These are phyloP conservation scores for Cladophialophora psammophila DNA, from an alignment of 2,329 filamentous ascomycete genomes.

Conservation along the genomic window DNA sequence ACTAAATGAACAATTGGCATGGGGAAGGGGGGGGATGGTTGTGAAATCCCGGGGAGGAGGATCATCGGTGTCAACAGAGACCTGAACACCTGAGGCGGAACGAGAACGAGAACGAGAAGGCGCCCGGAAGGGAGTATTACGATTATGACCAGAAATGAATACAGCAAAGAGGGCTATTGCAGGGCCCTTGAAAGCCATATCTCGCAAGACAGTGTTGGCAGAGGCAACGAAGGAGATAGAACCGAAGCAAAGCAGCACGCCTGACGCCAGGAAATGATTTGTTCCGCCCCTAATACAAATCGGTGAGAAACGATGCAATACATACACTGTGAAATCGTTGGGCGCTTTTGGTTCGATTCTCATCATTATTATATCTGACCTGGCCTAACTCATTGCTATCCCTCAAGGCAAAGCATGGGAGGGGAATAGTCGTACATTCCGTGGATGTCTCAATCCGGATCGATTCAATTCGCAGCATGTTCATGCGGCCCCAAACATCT, in stretches of 20 bases:
- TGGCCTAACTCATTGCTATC: constrained; percentile 4
- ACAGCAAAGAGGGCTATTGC: neutral
- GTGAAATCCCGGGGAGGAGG: neutral
- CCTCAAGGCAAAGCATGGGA: neutral
- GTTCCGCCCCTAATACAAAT: neutral
- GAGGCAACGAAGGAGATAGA: neutral
- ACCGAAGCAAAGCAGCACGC: neutral
- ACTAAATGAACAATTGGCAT: neutral
- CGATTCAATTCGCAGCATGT: constrained; percentile 2
- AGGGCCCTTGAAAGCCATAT: neutral
- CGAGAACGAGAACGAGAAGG: neutral
- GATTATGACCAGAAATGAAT: neutral
- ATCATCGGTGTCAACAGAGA: neutral
- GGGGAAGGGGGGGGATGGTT: neutral
- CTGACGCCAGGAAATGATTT: neutral
- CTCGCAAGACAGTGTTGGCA: neutral
- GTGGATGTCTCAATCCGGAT: constrained; percentile 14
- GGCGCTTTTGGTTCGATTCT: neutral
- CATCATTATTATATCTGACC: constrained; percentile 3
- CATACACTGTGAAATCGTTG: too few relatives aligned
- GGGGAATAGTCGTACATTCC: constrained; percentile 24
- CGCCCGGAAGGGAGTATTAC: neutral
- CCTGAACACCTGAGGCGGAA: neutral
- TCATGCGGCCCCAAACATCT: neutral
- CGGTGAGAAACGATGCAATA: neutral